Evolutionary conservation across 208 protist genomes (phyloP).

Genomic region (Trichomonas vaginalis): DNA sequence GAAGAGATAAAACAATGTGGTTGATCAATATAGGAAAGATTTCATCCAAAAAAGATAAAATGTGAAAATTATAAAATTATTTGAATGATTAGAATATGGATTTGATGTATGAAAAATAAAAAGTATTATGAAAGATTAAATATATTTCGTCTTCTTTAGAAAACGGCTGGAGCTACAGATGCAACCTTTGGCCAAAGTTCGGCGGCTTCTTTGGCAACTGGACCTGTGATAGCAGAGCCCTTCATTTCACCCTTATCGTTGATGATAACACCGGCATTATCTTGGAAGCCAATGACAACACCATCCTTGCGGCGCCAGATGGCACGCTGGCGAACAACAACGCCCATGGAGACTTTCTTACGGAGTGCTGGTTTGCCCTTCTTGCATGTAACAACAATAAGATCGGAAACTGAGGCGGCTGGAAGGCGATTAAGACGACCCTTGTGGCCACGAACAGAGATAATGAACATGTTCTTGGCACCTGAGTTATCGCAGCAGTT

Average conservation of each 20-base stretch:
- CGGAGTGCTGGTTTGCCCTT: constrained; percentile 98
- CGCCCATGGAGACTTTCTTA: constrained; percentile 70
- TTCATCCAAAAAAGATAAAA: too few species aligned
- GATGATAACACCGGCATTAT: constrained; percentile 98
- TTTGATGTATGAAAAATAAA: too few species aligned
- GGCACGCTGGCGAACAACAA: constrained; percentile 80
- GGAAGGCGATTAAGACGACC: constrained; percentile 94
- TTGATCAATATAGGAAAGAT: too few species aligned
- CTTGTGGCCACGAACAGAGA: constrained; percentile 87
- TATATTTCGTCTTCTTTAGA: too few species aligned
- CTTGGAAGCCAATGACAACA: constrained; percentile 90
- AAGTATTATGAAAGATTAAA: too few species aligned
- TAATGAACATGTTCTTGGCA: constrained; percentile 98
- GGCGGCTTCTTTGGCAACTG: constrained; percentile 96
- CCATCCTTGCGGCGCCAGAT: constrained; percentile 91
- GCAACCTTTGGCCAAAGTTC: constrained; percentile 98
- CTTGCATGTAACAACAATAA: constrained; percentile 97
- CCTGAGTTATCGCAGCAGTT: constrained; percentile 99
- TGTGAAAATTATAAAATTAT: too few species aligned
- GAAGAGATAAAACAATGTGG: too few species aligned
- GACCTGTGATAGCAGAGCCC: constrained; percentile 92
- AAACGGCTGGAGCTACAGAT: constrained; percentile 69
- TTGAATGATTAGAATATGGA: too few species aligned
- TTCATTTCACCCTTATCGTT: constrained; percentile 99
- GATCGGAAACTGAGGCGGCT: constrained; percentile 82